These are phyloP conservation scores for Lonicera japonica DNA, from an alignment of 129 eudicot genomes.

Conservation along the genomic window DNA sequence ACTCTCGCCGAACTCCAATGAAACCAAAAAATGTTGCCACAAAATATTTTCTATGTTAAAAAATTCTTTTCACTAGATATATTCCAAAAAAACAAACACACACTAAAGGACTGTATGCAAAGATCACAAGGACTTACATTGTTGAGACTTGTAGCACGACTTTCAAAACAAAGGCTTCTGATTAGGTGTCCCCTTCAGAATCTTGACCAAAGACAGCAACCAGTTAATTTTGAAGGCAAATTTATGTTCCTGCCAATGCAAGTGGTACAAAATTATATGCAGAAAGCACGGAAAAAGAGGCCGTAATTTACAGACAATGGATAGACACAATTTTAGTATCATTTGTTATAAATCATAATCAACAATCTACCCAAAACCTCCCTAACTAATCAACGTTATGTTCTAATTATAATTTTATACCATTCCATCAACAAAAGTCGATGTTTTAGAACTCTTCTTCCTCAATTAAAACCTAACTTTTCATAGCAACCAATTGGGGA, in stretches of 20 bases:
- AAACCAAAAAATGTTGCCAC: too few relatives aligned
- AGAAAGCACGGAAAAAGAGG: not conserved
- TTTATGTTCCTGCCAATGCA: not conserved
- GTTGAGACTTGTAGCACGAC: not conserved
- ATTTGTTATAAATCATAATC: too few relatives aligned
- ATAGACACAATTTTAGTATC: too few relatives aligned
- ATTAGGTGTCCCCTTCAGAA: not conserved
- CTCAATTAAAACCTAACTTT: too few relatives aligned
- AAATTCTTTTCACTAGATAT: not conserved
- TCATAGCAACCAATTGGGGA: too few relatives aligned
- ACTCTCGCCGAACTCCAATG: not conserved
- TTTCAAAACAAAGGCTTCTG: not conserved
- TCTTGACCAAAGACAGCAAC: not conserved
- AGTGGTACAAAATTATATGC: not conserved
- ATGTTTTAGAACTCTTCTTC: too few relatives aligned
- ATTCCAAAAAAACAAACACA: not conserved
- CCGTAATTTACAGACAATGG: not conserved
- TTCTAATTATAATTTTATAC: too few relatives aligned
- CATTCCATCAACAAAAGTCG: too few relatives aligned
- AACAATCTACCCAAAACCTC: too few relatives aligned
- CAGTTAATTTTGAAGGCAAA: not conserved
- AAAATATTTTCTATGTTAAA: too few relatives aligned
- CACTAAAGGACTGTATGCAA: not conserved
- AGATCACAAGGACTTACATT: not conserved
- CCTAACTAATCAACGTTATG: too few relatives aligned